Base-by-base conservation (phyloP, 768 basidiomycete species). In the Mycena polygramma region DNA sequence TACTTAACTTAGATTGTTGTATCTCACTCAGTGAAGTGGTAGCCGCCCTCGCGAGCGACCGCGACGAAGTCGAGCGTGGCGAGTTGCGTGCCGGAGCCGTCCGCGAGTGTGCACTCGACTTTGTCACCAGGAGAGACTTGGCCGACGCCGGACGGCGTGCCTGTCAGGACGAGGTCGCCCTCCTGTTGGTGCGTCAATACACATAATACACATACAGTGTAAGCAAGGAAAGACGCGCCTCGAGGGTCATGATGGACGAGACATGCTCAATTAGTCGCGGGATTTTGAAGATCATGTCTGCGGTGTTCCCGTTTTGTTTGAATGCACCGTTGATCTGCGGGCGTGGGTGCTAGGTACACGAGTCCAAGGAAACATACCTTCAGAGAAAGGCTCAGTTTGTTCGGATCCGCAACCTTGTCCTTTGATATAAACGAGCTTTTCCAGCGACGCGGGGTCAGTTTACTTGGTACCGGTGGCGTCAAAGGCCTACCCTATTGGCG, bases 201-300 rank as follows among this genome's bases (percentile, higher is more conserved):
- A 22, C 26, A 46, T 24, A 57, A 37, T 49, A 57, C 66, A 22
- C 26, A 46, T 24, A 11, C 37, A 4, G 51, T 19, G 45, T 41
- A 49, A 61, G 7, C 53, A 14, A 14, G n/a, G n/a, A 30, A 49
- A 2, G 60, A 75, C 84, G 55, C 19, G 93, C 96, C 87, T 98
- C 96, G n/a, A 99, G 87, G 0, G 92, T 92, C 96, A 99, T 98
- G 80, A 99, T 97, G 6, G 95, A 94, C 2, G 96, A 97, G 64
- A 97, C 87, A 77, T 97, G 96, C 72, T 93, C 90, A 72, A 99
- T 92, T 58, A 99, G 86, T 24, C 89, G 86, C 1, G 96, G 95
- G 45, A 99, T 96, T 37, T 86, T 87, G 85, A 97, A 97, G 52
- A 98, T 93, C 96, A 98, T 98, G 78, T 97, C 92, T 17, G 83